Base-by-base conservation (phyloP, 106 monocot species). In the Chionographis japonica region DNA sequence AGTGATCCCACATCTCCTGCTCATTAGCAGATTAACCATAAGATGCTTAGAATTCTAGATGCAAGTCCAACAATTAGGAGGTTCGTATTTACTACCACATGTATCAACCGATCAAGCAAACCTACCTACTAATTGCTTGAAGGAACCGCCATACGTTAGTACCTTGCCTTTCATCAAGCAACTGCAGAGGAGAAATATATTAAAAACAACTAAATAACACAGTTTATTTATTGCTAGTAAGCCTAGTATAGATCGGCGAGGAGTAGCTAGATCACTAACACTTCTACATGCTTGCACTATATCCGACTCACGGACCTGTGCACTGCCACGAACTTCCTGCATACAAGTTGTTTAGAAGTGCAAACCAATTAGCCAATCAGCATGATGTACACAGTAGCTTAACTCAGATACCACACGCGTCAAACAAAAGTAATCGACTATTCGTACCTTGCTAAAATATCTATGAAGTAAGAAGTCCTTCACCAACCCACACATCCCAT, bases 401-500 rank as follows among this genome's bases (percentile, higher is more conserved):
- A 14, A 18, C 9, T 17, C 4, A 66, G 14, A 37, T 6, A 13
- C 12, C 27, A 13, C 56, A 36, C 55, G 6, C 12, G 4, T 56
- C n/a, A 16, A 42, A 16, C 9, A 40, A 5, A 7, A n/a, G 40
- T 13, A 37, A 46, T 17, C 56, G 12, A 17, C 5, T 4, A 27
- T 27, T 36, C 3, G 36, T 66, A 91, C 92, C 86, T 93, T 93
- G 63, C 92, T 86, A 38, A 93, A 93, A 41, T 93, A 93, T 11
- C 92, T 68, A 57, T 88, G 88, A 37, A 88, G 83, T 61, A 93
- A 62, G 52, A 70, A 79, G 36, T 88, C 88, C 56, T 88, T 83
- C 20, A 84, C 55, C 69, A 88, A 65, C 35, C 86, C 83, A 74
- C 85, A 84, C 83, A 93, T 93, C 19, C 92, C 92, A 77, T 93